Base-by-base conservation (phyloP, 2,329 filamentous ascomycete species). In the Penicillium decumbens region DNA sequence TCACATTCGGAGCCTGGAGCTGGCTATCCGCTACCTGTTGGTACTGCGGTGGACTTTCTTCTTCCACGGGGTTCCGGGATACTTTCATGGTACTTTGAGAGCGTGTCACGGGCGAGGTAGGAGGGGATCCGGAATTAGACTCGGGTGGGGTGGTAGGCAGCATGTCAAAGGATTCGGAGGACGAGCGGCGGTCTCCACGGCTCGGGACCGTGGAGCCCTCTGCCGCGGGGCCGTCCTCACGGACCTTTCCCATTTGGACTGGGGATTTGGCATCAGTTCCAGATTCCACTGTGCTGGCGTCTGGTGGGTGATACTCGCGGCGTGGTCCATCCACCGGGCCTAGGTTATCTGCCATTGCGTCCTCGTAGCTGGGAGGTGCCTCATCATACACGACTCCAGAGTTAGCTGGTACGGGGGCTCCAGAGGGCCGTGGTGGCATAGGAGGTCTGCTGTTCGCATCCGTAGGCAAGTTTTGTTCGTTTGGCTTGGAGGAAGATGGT, bases 311-410 rank as follows among this genome's bases (percentile, higher is more conserved):
- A 70, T 76, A 76, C 63, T 76, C 72, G 62, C 72, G 69, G 60
- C 90, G 77, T 24, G 85, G 74, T 53, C 84, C 87, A 65, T 89
- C 81, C 48, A 89, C 81, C 1, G 89, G 88, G 30, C 81, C 85
- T 54, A 93, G 72, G 50, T 84, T 81, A 56, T 88, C 85, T 6
- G 89, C 90, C 72, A 96, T 85, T 10, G 89, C 90, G 70, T 96
- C 91, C 70, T 95, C 90, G 65, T 97, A 97, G 63, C 89, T 95
- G 6, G 91, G 91, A 15, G 92, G 91, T n/a, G 89, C 88, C 48
- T 93, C 89, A 28, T 89, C 85, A 56, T 65, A 66, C 25, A 27
- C 54, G 20, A 62, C 57, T 33, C 58, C 54, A 37, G 57, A 51
- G 48, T 59, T 59, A 27, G 54, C 50, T 15, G 65, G 52, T 6